These are phyloP conservation scores for Lodderomyces margitis DNA, from an alignment of 1,139 yeast genomes.

Conservation along the genomic window DNA sequence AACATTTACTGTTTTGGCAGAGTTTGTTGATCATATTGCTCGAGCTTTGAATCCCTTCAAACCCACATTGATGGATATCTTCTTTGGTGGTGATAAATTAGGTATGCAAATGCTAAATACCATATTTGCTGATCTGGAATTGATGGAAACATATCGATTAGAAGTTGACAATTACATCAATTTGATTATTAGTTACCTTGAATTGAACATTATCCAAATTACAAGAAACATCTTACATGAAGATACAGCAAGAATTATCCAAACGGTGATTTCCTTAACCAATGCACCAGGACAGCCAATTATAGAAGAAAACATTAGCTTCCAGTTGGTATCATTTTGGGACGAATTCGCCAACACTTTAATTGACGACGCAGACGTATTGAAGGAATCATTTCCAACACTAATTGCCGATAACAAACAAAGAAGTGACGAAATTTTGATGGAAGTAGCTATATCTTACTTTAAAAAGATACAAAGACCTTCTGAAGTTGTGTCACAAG, in stretches of 20 bases:
- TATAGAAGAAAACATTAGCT: conserved; percentile 66
- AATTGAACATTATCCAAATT: conserved; percentile 49
- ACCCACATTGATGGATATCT: conserved; percentile 19
- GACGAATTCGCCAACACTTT: conserved; percentile 65
- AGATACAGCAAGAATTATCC: conserved; percentile 38
- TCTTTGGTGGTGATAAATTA: conserved; percentile 41
- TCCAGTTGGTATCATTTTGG: conserved; percentile 78
- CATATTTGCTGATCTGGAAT: conserved; percentile 21
- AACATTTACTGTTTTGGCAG: conserved; percentile 39
- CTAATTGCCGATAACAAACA: conserved; percentile 19
- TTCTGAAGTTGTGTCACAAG: conserved; percentile 22
- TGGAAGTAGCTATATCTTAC: conserved; percentile 50
- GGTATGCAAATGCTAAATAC: conserved; percentile 32
- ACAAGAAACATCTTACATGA: conserved; percentile 45
- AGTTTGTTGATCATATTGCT: conserved; percentile 48
- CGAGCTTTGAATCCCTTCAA: conserved; percentile 33
- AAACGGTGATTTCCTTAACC: conserved; percentile 56
- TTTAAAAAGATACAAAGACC: conserved; percentile 57
- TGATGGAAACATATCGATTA: conserved; percentile 35
- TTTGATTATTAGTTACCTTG: conserved; percentile 52
- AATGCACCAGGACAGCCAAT: conserved; percentile 61
- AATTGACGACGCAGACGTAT: conserved; percentile 50
- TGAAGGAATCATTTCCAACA: conserved; percentile 29
- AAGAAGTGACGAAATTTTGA: conserved; percentile 38
- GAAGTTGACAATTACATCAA: conserved; percentile 49